phyloP scores from a whole-genome alignment of 2,329 filamentous ascomycete genomes.

The Colletotrichum karsti region DNA sequence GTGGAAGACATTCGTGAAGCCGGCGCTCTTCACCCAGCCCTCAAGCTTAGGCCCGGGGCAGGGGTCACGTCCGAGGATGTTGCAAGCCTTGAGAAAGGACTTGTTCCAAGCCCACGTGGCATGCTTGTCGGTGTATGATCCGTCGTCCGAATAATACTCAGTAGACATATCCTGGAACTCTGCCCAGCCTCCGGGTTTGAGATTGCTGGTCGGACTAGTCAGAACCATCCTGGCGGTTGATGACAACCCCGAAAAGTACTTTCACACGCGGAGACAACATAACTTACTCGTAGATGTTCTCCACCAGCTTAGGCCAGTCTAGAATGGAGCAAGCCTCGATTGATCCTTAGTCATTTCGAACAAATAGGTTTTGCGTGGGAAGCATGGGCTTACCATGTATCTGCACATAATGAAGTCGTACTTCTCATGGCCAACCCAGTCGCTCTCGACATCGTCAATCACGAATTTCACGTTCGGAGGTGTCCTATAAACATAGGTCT shows the following conservation, averaged over 20 bases:
- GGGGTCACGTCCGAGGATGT: conserved; percentile 37
- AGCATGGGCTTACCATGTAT: conserved; percentile 36
- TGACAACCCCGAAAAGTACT: neutral
- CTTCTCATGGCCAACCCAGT: neutral
- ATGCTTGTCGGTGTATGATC: neutral
- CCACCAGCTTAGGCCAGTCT: conserved; percentile 8
- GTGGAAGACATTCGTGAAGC: conserved; percentile 41
- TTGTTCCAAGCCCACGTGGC: neutral
- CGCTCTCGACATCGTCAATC: conserved; percentile 35
- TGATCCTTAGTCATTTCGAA: too few species aligned
- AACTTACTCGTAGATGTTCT: neutral
- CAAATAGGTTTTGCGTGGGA: too few species aligned
- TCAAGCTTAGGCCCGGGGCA: conserved; percentile 35
- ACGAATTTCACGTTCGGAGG: conserved; percentile 36
- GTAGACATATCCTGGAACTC: conserved; percentile 4
- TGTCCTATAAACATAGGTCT: neutral
- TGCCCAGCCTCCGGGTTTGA: conserved; percentile 10
- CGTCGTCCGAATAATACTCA: neutral
- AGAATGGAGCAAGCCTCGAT: conserved; percentile 35
- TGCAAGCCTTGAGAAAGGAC: conserved; percentile 32
- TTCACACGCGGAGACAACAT: neutral
- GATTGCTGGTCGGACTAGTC: neutral
- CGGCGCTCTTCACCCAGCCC: conserved; percentile 35
- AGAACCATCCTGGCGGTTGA: neutral
- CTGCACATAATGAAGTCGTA: neutral